Evolutionary conservation across 2,329 filamentous ascomycete genomes (phyloP), one percentile per base, ranked within the genome.

Genomic region (Epichloe brachyelytri): DNA sequence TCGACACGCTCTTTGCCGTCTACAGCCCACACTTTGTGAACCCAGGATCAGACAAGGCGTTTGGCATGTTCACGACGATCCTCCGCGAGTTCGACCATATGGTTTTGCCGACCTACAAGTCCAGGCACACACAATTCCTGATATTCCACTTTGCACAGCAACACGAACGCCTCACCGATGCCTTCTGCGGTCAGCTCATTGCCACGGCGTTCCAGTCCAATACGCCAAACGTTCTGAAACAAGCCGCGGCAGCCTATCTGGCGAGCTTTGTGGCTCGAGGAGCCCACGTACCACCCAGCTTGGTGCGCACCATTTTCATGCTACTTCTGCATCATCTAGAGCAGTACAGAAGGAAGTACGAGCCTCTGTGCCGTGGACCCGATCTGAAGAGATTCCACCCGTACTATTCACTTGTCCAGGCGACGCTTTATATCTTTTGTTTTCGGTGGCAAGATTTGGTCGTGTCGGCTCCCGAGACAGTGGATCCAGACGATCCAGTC

Each of bases 401-500:
- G 14, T 95, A 94, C 68, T 96, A 96, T 65, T 83, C 86, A 17
- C 81, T 89, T 46, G 82, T 86, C n/a, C 90, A 96, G 66, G 89
- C 89, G 1, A 74, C 94, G 3, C 78, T 96, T 22, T 96, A 96
- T 71, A 91, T 95, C 53, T 96, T 95, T 63, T 98, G 93, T 72
- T 98, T 98, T 74, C 83, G 93, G 51, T 98, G 93, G 93, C 85
- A 88, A 54, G 91, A 97, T 62, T 75, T 98, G 45, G 85, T 88
- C 51, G 73, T 79, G 19, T 76, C 78, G 2, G 78, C 77, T 3
- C 72, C 78, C 1, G 75, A 82, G 53, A 73, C 69, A 54, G 77
- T 79, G 52, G 85, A 79, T 68, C 78, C 72, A 55, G 85, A 79
- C 53, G 80, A 84, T 54, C 71, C 74, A 11, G 70, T 74, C 1